Evolutionary conservation across 306 rosid species (phyloP).

Genomic region (Prunus fruticosa): DNA sequence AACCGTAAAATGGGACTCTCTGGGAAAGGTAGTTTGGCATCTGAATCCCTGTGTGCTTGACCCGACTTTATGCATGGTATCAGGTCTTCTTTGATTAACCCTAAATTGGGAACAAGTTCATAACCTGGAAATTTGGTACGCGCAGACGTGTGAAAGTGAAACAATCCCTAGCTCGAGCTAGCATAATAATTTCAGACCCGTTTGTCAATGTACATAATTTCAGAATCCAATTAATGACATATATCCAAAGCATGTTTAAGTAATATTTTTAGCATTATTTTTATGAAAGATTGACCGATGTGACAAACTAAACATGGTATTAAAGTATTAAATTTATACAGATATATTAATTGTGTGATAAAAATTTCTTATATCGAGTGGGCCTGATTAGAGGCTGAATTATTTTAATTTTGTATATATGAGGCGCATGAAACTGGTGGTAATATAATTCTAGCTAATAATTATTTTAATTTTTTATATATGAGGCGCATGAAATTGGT

Average conservation of each 20-base stretch:
- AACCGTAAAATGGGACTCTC: background rate
- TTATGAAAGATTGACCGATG: no score
- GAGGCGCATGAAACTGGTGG: no score
- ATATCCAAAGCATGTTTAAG: no score
- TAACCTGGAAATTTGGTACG: background rate
- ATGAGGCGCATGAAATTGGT: no score
- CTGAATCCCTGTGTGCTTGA: background rate
- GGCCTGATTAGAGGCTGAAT: no score
- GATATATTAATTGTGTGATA: background rate
- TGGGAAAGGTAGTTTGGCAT: background rate
- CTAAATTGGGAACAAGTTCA: background rate
- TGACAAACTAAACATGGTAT: no score
- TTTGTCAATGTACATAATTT: background rate
- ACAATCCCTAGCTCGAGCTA: background rate
- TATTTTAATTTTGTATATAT: no score
- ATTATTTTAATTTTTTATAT: no score
- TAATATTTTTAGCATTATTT: no score
- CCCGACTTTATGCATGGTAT: background rate
- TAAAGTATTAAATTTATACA: background rate
- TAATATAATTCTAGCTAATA: no score
- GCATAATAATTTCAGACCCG: background rate
- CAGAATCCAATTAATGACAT: no score
- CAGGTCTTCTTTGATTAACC: background rate
- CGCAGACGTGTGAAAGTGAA: background rate
- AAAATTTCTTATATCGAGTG: background rate